A percentile compares a stretch with the other conserved stretches of the same genome.
Conservation (phyloP, 129 eudicot species). For the Chrysanthemum lavandulifolium region DNA sequence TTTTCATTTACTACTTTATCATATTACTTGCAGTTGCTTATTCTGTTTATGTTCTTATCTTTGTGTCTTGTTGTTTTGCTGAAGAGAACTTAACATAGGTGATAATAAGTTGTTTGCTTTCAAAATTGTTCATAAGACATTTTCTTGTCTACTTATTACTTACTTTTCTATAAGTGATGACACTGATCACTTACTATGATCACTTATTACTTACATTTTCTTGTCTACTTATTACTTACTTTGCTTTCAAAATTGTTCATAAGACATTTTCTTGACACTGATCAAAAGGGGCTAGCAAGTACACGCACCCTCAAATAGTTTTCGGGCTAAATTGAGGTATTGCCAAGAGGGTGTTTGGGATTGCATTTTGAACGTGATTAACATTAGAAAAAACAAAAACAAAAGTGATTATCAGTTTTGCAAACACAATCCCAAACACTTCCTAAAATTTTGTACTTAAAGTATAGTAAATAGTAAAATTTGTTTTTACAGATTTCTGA, state of each 20-base stretch:
- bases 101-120: not conserved
- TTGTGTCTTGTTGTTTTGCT: not conserved
- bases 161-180: not conserved
- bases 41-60: not conserved
- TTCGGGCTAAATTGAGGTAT: not conserved
- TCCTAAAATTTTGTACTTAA: too few species aligned
- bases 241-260: not conserved
- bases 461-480: not conserved
- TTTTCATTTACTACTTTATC: not conserved
- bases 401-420: too few species aligned
- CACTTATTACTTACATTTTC: too few species aligned
- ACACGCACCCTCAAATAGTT: not conserved
- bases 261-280: not conserved
- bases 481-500: not conserved
- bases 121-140: not conserved
- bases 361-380: not conserved
- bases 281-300: not conserved
- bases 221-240: not conserved
- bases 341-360: not conserved
- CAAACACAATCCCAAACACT: too few species aligned
- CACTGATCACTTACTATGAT: too few species aligned
- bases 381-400: too few species aligned
- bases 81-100: conserved; percentile 2
- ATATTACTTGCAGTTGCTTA: conserved; percentile 13
- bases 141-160: not conserved